Conservation (phyloP, 306 rosid species). For the Calophaca sinica region DNA sequence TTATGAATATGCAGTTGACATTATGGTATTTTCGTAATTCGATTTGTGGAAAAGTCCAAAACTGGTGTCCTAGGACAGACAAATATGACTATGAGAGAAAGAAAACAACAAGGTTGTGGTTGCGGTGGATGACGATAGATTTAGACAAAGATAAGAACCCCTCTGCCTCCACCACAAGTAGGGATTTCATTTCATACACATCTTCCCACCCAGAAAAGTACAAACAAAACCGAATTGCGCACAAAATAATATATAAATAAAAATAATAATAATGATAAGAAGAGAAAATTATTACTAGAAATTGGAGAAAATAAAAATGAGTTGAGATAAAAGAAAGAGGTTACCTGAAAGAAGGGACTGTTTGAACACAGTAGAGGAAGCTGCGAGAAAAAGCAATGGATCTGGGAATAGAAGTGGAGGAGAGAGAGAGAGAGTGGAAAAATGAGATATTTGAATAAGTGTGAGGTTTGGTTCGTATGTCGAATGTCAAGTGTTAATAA, state of each 20-base stretch:
- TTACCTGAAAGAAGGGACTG: constrained; percentile 32
- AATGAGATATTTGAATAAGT: constrained; percentile 8
- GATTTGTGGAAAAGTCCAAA: constrained; percentile 21
- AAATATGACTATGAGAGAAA: neutral
- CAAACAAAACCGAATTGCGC: neutral
- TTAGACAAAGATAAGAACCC: neutral
- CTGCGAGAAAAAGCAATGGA: constrained; percentile 35
- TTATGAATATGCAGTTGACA: neutral
- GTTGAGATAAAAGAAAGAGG: constrained; percentile 3
- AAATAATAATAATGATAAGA: neutral
- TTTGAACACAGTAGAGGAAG: neutral
- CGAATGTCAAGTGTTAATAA: constrained; percentile 4
- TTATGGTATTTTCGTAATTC: neutral
- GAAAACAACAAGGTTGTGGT: neutral
- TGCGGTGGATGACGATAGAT: neutral
- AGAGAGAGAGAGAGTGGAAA: neutral
- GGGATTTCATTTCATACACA: constrained; percentile 7
- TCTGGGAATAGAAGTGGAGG: constrained; percentile 23
- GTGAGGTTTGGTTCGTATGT: neutral
- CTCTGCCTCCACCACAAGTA: neutral
- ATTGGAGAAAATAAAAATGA: neutral
- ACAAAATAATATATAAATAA: neutral
- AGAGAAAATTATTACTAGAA: neutral
- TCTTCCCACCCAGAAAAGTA: neutral
- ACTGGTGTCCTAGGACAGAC: neutral